Percentiles rank a stretch among this genome's conserved stretches.
Conservation (phyloP, 169 alveolate species). For the Plasmodium adleri region DNA sequence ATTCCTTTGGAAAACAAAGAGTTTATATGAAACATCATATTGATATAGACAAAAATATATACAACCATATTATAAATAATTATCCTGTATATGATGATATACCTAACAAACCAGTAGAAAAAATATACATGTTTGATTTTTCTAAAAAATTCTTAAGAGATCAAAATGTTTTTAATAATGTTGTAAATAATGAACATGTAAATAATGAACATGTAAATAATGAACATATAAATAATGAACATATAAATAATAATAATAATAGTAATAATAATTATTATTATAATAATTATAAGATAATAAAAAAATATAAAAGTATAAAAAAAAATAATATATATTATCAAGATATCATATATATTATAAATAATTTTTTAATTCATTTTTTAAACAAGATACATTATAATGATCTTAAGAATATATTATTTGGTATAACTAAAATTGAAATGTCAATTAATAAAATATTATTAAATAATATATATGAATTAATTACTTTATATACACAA, state of each 20-base stretch:
- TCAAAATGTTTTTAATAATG: conserved; percentile 25
- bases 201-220: conserved; percentile 7
- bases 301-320: conserved; percentile 26
- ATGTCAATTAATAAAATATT: conserved; percentile 55
- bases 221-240: conserved; percentile 15
- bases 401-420: conserved; percentile 71
- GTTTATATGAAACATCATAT: conserved; percentile 62
- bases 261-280: not conserved
- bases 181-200: conserved; percentile 6
- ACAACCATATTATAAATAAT: conserved; percentile 46
- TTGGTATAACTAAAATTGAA: conserved; percentile 73
- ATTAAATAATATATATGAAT: conserved; percentile 37
- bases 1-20: conserved; percentile 72
- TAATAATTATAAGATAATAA: conserved; percentile 3
- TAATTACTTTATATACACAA: conserved; percentile 24
- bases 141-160: conserved; percentile 49
- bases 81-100: conserved; percentile 10
- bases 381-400: conserved; percentile 49
- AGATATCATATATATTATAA: conserved; percentile 52
- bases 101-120: conserved; percentile 23
- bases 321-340: conserved; percentile 24
- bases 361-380: conserved; percentile 43
- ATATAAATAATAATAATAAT: not conserved
- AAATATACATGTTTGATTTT: conserved; percentile 35
- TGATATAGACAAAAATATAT: conserved; percentile 45